A percentile compares a stretch with the other conserved stretches of the same genome.
Conservation (phyloP, 2,329 filamentous ascomycete genomes). For the Pseudocercospora musae region DNA sequence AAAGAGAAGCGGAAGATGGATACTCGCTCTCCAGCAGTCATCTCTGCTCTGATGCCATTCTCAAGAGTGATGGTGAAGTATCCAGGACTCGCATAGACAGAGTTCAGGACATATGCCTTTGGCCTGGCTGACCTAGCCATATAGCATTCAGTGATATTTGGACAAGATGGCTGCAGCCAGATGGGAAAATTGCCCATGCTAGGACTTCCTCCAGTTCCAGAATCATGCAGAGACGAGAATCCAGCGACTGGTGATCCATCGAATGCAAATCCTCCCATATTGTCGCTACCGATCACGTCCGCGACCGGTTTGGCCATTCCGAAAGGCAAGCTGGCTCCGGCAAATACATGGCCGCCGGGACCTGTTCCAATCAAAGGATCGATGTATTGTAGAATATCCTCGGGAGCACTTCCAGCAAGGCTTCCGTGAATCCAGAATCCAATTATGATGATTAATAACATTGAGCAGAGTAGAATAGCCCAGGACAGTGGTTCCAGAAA, state of each 20-base stretch:
- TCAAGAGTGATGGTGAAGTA: constrained; percentile 57
- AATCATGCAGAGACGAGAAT: constrained; percentile 49
- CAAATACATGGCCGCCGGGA: constrained; percentile 40
- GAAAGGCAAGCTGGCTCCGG: constrained; percentile 43
- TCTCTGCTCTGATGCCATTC: constrained; percentile 56
- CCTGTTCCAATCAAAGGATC: constrained; percentile 25
- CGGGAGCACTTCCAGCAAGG: constrained; percentile 29
- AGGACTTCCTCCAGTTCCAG: constrained; percentile 49
- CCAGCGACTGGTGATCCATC: constrained; percentile 42
- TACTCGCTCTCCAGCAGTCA: constrained; percentile 57
- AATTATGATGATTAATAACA: constrained; percentile 12
- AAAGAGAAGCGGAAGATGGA: constrained; percentile 60
- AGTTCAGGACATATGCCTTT: constrained; percentile 46
- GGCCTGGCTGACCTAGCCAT: constrained; percentile 54
- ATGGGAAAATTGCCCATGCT: constrained; percentile 71
- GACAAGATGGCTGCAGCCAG: constrained; percentile 62
- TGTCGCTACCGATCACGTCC: constrained; percentile 32
- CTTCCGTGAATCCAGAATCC: constrained; percentile 7
- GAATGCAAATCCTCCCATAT: constrained; percentile 48
- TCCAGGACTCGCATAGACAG: constrained; percentile 55
- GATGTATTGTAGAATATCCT: constrained; percentile 22
- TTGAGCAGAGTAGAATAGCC: constrained; percentile 9
- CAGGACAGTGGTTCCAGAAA: constrained; percentile 15
- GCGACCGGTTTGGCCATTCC: constrained; percentile 45
- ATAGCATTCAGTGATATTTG: constrained; percentile 42